A percentile compares a stretch with the other conserved stretches of the same genome.
phyloP scores from a whole-genome alignment of 2,329 filamentous ascomycete species.

The Claviceps africana region DNA sequence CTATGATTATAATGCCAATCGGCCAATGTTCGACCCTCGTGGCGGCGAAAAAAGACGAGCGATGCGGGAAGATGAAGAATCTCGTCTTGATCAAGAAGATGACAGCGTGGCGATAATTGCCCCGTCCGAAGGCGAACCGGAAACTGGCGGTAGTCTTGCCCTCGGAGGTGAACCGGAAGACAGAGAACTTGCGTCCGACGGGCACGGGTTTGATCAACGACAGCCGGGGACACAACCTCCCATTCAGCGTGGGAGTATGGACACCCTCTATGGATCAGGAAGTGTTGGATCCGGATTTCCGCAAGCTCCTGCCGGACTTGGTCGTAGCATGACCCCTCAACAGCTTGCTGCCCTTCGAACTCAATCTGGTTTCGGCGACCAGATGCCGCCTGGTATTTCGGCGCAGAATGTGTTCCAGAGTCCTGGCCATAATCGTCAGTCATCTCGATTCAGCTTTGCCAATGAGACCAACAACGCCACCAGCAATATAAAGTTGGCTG shows the following conservation, averaged over 20 bases:
- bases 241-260: constrained; percentile 49
- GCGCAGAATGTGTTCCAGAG: constrained; percentile 37
- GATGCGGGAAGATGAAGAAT: constrained; percentile 59
- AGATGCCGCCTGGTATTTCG: constrained; percentile 45
- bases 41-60: constrained; percentile 71
- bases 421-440: constrained; percentile 64
- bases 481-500: constrained; percentile 58
- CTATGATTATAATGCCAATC: constrained; percentile 23
- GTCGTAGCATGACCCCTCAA: constrained; percentile 65
- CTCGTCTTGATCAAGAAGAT: constrained; percentile 36
- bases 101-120: constrained; percentile 28
- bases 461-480: constrained; percentile 48
- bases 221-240: constrained; percentile 62
- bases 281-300: constrained; percentile 33
- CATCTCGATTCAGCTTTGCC: constrained; percentile 76
- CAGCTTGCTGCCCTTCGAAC: constrained; percentile 56
- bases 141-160: constrained; percentile 72
- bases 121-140: constrained; percentile 55
- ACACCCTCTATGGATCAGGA: constrained; percentile 40
- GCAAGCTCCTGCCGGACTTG: constrained; percentile 35
- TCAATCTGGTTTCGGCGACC: constrained; percentile 43
- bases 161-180: constrained; percentile 90
- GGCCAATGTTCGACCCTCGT: constrained; percentile 68
- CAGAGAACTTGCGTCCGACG: constrained; percentile 40
- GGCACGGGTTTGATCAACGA: constrained; percentile 40